Base-by-base conservation (phyloP, 345 rosid genomes). In the Syzygium grande region DNA sequence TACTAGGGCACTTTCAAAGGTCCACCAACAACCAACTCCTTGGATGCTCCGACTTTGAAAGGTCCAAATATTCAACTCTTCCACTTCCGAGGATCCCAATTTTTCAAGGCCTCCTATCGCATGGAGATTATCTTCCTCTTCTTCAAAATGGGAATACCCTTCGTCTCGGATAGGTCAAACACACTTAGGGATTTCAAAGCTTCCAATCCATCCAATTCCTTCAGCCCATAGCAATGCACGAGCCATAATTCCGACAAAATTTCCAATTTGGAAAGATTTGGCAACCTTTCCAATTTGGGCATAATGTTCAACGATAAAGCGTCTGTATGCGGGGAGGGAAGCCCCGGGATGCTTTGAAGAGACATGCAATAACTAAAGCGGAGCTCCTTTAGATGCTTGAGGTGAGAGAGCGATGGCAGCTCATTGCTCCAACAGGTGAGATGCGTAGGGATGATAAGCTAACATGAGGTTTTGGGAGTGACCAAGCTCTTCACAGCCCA, bases 281-380 rank as follows among this genome's bases (percentile, higher is more conserved):
- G 21, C 11, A 54, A 7, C 58, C 58, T 21, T 3, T 54, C 25
- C 58, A 54, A 54, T 54, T 56, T 0, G 61, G 13, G 23, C 1
- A 23, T n/a, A n/a, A n/a, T n/a, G n/a, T n/a, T n/a, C n/a, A 56
- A 56, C 0, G 5, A 0, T 0, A 56, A 56, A 56, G 12, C 27
- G 0, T 3, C 0, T 2, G 61, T 56, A 56, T 22, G 61, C 61
- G 3, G 12, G 12, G n/a, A 56, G 61, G 61, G 61, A 56, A 56
- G 61, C n/a, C 22, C 61, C 17, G n/a, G 12, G 5, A 56, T 56
- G 5, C 27, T 9, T 55, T 21, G 59, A 55, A 55, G 12, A 7
- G 59, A 55, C 2, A 0, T 0, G 11, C 59, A 55, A 9, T 0
- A 0, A 0, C 0, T 0, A 54, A 54, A 25, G 10, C 0, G 0